Percentiles rank a stretch among this genome's conserved stretches.
Evolutionary conservation across 768 basidiomycete genomes (phyloP).

Genomic region (Amanita polypyramis): DNA sequence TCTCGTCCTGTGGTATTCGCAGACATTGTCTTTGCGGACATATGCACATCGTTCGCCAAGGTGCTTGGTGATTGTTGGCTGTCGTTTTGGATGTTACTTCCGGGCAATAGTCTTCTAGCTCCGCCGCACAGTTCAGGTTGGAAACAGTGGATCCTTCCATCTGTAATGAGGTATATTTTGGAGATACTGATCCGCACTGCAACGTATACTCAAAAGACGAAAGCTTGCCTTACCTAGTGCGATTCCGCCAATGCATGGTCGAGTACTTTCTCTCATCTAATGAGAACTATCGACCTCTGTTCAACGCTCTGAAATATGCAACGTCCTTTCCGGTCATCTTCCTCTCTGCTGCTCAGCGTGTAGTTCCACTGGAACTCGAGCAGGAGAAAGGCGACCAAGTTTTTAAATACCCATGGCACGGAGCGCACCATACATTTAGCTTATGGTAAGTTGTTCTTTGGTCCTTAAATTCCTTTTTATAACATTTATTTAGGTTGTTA

Average conservation of each 20-base stretch:
- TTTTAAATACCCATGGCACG: slow-evolving; percentile 48
- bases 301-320: slow-evolving; percentile 94
- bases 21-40: slow-evolving; percentile 90
- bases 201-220: neutral
- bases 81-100: slow-evolving; percentile 77
- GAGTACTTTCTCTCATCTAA: slow-evolving; percentile 65
- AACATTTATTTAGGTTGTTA: slow-evolving; percentile 50
- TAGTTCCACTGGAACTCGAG: slow-evolving; percentile 51
- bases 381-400: slow-evolving; percentile 35
- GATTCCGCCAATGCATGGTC: slow-evolving; percentile 88
- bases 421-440: slow-evolving; percentile 70
- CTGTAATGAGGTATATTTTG: slow-evolving; percentile 70
- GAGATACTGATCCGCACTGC: neutral
- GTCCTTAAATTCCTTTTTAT: neutral
- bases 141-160: slow-evolving; percentile 68
- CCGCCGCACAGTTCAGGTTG: slow-evolving; percentile 54
- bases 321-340: slow-evolving; percentile 95
- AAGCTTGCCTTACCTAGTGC: slow-evolving; percentile 80
- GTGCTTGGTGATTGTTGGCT: slow-evolving; percentile 93
- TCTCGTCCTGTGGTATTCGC: slow-evolving; percentile 68
- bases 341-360: slow-evolving; percentile 82
- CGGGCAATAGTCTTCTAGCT: slow-evolving; percentile 63
- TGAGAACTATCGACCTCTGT: slow-evolving; percentile 61
- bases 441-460: slow-evolving; percentile 51
- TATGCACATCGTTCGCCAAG: slow-evolving; percentile 94